Conservation (phyloP, 768 basidiomycete species). For the Suillus clintonianus region DNA sequence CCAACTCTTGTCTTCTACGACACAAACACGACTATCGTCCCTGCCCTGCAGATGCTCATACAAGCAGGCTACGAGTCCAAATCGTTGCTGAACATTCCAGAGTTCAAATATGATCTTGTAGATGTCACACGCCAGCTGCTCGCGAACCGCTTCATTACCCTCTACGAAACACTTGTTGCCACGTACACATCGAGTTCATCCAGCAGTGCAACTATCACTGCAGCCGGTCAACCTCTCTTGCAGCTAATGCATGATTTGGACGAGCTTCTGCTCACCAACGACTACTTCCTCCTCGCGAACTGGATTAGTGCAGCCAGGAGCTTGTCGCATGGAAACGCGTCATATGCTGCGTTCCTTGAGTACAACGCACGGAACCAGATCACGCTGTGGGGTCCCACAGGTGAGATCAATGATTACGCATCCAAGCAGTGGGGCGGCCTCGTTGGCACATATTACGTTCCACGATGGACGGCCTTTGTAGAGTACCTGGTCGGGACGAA, state of each 20-base stretch:
- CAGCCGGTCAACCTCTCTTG: constrained; percentile 29
- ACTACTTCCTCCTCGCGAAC: constrained; percentile 33
- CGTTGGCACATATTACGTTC: constrained; percentile 36
- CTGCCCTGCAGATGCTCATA: constrained; percentile 73
- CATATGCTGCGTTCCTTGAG: constrained; percentile 38
- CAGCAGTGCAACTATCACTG: constrained; percentile 19
- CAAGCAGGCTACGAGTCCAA: constrained; percentile 25
- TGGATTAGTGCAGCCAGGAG: constrained; percentile 38
- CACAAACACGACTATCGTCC: constrained; percentile 61
- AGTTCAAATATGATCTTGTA: constrained; percentile 42
- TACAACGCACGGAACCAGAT: constrained; percentile 44
- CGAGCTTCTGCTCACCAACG: constrained; percentile 31
- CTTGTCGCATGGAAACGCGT: constrained; percentile 30
- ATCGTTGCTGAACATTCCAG: constrained; percentile 24
- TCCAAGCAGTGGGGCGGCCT: constrained; percentile 47
- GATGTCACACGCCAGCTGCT: constrained; percentile 42
- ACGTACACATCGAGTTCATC: constrained; percentile 27
- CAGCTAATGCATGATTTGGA: constrained; percentile 37
- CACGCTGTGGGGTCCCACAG: constrained; percentile 44
- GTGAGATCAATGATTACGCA: constrained; percentile 44
- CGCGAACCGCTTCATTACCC: constrained; percentile 37
- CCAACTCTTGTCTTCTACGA: constrained; percentile 39
- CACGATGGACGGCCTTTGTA: constrained; percentile 38
- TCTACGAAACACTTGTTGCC: constrained; percentile 32
- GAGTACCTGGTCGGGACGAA: constrained; percentile 32